Evolutionary conservation across 306 rosid species (phyloP).

Genomic region (Casuarina glauca): DNA sequence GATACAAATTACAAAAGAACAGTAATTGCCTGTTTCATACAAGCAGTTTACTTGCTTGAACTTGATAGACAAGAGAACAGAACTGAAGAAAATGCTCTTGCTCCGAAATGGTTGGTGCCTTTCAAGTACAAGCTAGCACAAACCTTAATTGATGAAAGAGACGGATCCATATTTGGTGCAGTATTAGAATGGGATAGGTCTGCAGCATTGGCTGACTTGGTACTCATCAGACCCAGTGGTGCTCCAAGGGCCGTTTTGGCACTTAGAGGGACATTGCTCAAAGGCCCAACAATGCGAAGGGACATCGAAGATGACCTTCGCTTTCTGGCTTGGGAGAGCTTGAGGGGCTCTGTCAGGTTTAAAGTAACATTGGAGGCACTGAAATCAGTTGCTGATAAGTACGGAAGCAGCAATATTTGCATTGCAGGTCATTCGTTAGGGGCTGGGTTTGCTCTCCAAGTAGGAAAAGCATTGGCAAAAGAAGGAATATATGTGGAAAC

Average conservation of each 20-base stretch:
- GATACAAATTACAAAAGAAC: constrained; percentile 72
- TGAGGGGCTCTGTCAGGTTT: constrained; percentile 86
- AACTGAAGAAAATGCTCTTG: constrained; percentile 56
- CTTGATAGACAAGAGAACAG: constrained; percentile 87
- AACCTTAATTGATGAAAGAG: constrained; percentile 77
- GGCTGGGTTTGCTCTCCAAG: constrained; percentile 93
- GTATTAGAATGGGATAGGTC: constrained; percentile 85
- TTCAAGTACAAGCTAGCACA: constrained; percentile 74
- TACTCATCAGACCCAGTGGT: constrained; percentile 76
- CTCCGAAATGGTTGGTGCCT: constrained; percentile 98
- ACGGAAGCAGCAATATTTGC: constrained; percentile 76
- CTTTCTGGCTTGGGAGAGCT: constrained; percentile 93
- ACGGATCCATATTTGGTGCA: constrained; percentile 92
- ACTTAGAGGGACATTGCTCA: constrained; percentile 89
- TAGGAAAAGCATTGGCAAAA: constrained; percentile 84
- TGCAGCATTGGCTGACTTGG: constrained; percentile 65
- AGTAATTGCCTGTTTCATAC: constrained; percentile 88
- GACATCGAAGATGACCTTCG: constrained; percentile 96
- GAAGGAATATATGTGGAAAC: constrained; percentile 80
- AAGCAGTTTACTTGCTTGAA: constrained; percentile 87
- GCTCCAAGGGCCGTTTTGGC: constrained; percentile 89
- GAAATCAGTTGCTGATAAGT: constrained; percentile 51
- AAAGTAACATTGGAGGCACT: constrained; percentile 61
- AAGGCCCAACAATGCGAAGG: constrained; percentile 72
- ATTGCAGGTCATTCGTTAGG: constrained; percentile 94